Conservation (phyloP, 352 stramenopile species). For the Globisporangium megalacanthum region DNA sequence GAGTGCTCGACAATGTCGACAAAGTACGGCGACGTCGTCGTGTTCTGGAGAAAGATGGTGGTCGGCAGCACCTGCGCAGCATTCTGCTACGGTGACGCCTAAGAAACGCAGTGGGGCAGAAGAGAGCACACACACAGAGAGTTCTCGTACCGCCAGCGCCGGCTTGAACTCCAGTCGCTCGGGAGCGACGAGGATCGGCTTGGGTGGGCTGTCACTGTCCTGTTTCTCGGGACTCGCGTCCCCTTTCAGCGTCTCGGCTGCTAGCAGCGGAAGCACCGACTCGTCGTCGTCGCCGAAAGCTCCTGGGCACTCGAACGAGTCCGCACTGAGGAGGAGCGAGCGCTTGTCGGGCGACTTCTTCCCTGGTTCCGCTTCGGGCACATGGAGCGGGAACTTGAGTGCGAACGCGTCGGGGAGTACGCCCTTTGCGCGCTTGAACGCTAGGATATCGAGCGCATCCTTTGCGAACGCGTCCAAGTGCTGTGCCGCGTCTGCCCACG, state of each 20-base stretch:
- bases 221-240: conserved; percentile 21
- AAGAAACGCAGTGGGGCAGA: neutral
- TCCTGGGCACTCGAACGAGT: conserved; percentile 30
- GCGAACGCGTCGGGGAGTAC: conserved; percentile 54
- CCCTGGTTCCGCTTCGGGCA: conserved; percentile 38
- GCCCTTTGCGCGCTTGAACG: conserved; percentile 60
- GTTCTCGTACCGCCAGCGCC: conserved; percentile 20
- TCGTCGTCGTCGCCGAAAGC: conserved; percentile 19
- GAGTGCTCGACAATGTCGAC: conserved; percentile 57
- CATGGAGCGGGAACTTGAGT: conserved; percentile 56
- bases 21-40: conserved; percentile 40
- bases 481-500: conserved; percentile 43
- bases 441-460: conserved; percentile 59
- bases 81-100: conserved; percentile 15
- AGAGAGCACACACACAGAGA: conserved; percentile 1
- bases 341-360: conserved; percentile 41
- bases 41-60: conserved; percentile 81
- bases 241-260: conserved; percentile 10
- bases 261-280: conserved; percentile 7
- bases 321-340: conserved; percentile 21
- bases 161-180: conserved; percentile 65
- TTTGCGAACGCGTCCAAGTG: conserved; percentile 68
- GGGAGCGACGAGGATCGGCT: conserved; percentile 51
- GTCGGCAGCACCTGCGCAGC: conserved; percentile 36
- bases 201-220: conserved; percentile 11